phyloP scores from a whole-genome alignment of 495 filamentous ascomycete genomes.

The Aeminium ludgeri region DNA sequence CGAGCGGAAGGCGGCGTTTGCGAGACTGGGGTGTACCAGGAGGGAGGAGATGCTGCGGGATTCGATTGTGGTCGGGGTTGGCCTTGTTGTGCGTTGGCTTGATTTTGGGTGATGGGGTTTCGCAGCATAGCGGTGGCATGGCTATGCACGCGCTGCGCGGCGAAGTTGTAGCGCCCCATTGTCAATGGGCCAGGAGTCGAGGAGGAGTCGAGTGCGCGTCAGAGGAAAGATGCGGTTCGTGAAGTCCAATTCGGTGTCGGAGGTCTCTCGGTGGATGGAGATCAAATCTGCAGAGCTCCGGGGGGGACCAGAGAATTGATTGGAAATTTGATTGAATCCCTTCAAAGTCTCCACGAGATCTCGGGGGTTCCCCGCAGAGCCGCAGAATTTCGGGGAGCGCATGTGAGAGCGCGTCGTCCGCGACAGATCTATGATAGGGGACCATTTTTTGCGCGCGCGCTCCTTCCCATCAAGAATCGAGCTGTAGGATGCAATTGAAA shows the following conservation, averaged over 20 bases:
- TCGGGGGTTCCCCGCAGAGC: too few relatives aligned
- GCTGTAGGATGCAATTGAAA: conserved; percentile 2
- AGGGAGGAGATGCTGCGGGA: conserved; percentile 30
- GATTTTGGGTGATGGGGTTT: conserved; percentile 20
- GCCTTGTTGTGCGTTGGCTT: conserved; percentile 42
- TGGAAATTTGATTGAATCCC: too few relatives aligned
- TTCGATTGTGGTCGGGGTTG: conserved; percentile 31
- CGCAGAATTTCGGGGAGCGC: background rate
- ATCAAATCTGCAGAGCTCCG: too few relatives aligned
- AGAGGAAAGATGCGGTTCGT: too few relatives aligned
- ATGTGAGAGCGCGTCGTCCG: too few relatives aligned
- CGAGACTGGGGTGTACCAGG: conserved; percentile 61
- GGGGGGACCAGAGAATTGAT: too few relatives aligned
- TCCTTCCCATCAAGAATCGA: background rate
- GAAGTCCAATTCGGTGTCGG: too few relatives aligned
- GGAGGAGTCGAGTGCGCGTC: background rate
- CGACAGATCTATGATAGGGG: too few relatives aligned
- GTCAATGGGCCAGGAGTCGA: background rate
- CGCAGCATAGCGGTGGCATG: conserved; percentile 29
- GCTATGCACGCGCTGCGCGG: conserved; percentile 54
- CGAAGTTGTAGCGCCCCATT: conserved; percentile 59
- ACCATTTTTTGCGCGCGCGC: too few relatives aligned
- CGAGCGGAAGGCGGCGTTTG: conserved; percentile 66
- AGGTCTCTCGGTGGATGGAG: too few relatives aligned
- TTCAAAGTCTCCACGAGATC: too few relatives aligned